phyloP scores from a whole-genome alignment of 179 eudicot species.

The Monotropa hypopitys region DNA sequence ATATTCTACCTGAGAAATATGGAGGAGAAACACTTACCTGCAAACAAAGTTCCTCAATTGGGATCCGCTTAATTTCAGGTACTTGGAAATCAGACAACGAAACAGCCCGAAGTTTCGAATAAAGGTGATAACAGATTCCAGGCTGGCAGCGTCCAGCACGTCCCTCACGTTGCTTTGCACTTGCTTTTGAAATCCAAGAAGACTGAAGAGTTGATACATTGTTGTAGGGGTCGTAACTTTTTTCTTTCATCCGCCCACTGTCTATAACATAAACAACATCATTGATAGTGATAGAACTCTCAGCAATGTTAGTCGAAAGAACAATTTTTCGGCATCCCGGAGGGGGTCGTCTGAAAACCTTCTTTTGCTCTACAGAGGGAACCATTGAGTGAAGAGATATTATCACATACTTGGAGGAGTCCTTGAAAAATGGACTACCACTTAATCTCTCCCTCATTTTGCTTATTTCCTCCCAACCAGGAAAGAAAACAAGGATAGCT shows the following conservation, averaged over 20 bases:
- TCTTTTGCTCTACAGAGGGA: slow-evolving; percentile 74
- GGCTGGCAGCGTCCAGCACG: slow-evolving; percentile 99
- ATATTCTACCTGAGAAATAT: neutral
- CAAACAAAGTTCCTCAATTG: slow-evolving; percentile 88
- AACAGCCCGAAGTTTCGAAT: slow-evolving; percentile 54
- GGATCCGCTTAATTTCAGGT: slow-evolving; percentile 84
- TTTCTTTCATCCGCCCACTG: slow-evolving; percentile 94
- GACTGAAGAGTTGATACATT: slow-evolving; percentile 88
- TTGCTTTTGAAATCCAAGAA: slow-evolving; percentile 89
- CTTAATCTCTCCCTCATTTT: slow-evolving; percentile 43
- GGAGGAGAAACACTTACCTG: slow-evolving; percentile 43
- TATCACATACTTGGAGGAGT: slow-evolving; percentile 47
- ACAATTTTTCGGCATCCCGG: slow-evolving; percentile 80
- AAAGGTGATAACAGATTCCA: slow-evolving; percentile 91
- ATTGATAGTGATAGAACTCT: slow-evolving; percentile 84
- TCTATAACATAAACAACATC: slow-evolving; percentile 92
- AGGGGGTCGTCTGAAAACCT: slow-evolving; percentile 61
- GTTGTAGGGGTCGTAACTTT: slow-evolving; percentile 81
- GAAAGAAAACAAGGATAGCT: slow-evolving; percentile 82
- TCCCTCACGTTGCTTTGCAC: slow-evolving; percentile 93
- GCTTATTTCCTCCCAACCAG: slow-evolving; percentile 95
- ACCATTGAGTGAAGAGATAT: slow-evolving; percentile 85
- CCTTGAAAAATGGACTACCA: slow-evolving; percentile 36
- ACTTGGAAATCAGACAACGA: slow-evolving; percentile 75
- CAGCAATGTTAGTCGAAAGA: slow-evolving; percentile 92